Evolutionary conservation across 176 grass and related monocot species (phyloP).

Genomic region (Olyra latifolia): DNA sequence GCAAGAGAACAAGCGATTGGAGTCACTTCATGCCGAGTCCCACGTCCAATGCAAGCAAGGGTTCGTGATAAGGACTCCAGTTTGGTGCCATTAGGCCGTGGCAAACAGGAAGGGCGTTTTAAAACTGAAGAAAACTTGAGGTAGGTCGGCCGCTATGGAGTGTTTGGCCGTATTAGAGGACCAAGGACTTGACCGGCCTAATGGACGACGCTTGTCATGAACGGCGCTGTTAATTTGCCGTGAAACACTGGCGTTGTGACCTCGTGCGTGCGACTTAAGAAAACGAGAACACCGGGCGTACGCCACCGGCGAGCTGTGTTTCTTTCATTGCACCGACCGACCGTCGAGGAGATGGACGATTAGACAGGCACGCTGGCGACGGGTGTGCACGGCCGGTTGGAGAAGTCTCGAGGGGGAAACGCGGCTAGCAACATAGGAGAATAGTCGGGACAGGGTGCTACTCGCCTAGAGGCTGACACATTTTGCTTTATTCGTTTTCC

Average conservation of each 20-base stretch:
- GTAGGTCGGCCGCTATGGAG: constrained; percentile 13
- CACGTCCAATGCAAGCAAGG: constrained; percentile 19
- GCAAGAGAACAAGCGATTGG: constrained; percentile 27
- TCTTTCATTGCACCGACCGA: no score
- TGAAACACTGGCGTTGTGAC: not conserved
- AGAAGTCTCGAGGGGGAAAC: not conserved
- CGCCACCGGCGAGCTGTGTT: not conserved
- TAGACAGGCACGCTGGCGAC: not conserved
- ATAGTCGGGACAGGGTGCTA: constrained; percentile 8
- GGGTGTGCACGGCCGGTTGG: not conserved
- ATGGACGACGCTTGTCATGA: no score
- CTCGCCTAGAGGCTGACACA: constrained; percentile 21
- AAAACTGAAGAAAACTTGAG: not conserved
- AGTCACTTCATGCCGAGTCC: constrained; percentile 28
- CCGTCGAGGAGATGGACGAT: not conserved
- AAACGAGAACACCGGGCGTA: not conserved
- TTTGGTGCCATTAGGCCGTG: constrained; percentile 30
- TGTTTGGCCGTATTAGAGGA: constrained; percentile 38
- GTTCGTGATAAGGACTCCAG: constrained; percentile 17
- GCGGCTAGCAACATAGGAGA: not conserved
- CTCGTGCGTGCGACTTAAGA: not conserved
- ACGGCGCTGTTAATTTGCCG: no score
- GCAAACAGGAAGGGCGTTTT: not conserved
- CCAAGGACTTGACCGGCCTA: constrained; percentile 28
- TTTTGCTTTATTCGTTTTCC: not conserved